Evolutionary conservation across 2,329 filamentous ascomycete genomes (phyloP), one percentile per base, ranked within the genome.

Genomic region (Sphaceloma murrayae): DNA sequence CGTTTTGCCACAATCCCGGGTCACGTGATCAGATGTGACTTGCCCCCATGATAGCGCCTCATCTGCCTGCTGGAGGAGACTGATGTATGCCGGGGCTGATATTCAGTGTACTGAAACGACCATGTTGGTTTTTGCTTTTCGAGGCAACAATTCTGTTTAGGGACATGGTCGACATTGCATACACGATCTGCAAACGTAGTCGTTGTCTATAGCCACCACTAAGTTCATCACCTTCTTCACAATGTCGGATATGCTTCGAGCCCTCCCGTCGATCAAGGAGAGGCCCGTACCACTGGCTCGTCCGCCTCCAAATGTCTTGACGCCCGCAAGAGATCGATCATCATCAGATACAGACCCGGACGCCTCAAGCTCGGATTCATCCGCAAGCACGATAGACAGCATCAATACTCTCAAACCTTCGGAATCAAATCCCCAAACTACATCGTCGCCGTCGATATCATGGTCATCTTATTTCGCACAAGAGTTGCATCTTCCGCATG

Each of bases 381-480:
- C 87, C n/a, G 80, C 85, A 27, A 94, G 88, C 3, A 95, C 88
- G 1, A 86, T 87, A 3, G 87, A 88, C 18, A 96, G 89, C n/a
- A 74, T 96, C 49, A 55, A 55, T 33, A 62, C 60, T 2, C 46
- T 62, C n/a, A 52, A 58, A 6, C 59, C 59, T 2, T 55, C 51
- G 47, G 13, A 54, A 55, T 13, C 18, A 18, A 7, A 38, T 17
- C 30, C 16, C 32, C n/a, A 11, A 3, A 48, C 53, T 54, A 30
- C 43, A 75, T 44, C 71, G 75, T n/a, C 42, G 22, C 75, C 82
- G 34, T 78, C 80, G 46, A 75, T 85, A 16, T 75, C 82, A 24
- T 98, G 91, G 91, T 86, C 85, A 17, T 78, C 83, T 27, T 96
- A 87, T 67, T 96, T 95, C 65, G 78, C 86, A 52, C 80, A 87